phyloP scores from a whole-genome alignment of 768 basidiomycete species.

The Strobilomyces echinocephalus region DNA sequence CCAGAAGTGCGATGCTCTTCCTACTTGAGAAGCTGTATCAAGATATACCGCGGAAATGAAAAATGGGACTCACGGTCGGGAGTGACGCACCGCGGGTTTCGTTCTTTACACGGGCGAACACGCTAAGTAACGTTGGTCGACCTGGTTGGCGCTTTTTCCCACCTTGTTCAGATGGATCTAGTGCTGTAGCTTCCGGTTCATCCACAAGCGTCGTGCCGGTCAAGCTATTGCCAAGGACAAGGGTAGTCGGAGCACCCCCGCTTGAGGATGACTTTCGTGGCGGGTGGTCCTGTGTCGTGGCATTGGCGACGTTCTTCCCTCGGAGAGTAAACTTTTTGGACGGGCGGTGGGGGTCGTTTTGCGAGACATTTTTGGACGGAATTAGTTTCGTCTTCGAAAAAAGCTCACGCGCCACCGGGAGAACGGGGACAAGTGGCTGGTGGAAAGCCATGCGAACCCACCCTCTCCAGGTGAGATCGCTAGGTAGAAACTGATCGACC shows the following conservation, averaged over 20 bases:
- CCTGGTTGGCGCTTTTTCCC: slow-evolving; percentile 17
- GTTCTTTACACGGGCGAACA: slow-evolving; percentile 26
- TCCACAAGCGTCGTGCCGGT: slow-evolving; percentile 33
- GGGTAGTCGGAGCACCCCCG: neutral
- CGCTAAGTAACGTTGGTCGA: slow-evolving; percentile 29
- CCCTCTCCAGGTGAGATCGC: slow-evolving; percentile 71
- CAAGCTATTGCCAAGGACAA: slow-evolving; percentile 8
- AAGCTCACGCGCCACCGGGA: slow-evolving; percentile 74
- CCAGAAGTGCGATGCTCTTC: slow-evolving; percentile 4
- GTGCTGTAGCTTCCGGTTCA: slow-evolving; percentile 39
- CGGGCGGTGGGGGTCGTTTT: slow-evolving; percentile 24
- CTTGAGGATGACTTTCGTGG: slow-evolving; percentile 24
- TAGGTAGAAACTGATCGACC: slow-evolving; percentile 75
- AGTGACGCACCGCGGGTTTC: slow-evolving; percentile 3
- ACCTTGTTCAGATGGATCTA: slow-evolving; percentile 14
- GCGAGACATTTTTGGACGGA: slow-evolving; percentile 34
- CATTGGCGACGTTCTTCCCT: slow-evolving; percentile 13
- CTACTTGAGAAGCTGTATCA: slow-evolving; percentile 1
- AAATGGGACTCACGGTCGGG: slow-evolving; percentile 10
- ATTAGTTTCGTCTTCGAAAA: slow-evolving; percentile 75
- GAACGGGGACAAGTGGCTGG: slow-evolving; percentile 70
- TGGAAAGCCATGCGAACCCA: slow-evolving; percentile 84
- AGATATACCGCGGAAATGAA: neutral
- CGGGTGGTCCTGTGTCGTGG: slow-evolving; percentile 8
- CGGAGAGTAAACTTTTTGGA: slow-evolving; percentile 21